These are phyloP conservation scores for Panaeolus cyanescens DNA, from an alignment of 768 basidiomycete species.

Conservation along the genomic window DNA sequence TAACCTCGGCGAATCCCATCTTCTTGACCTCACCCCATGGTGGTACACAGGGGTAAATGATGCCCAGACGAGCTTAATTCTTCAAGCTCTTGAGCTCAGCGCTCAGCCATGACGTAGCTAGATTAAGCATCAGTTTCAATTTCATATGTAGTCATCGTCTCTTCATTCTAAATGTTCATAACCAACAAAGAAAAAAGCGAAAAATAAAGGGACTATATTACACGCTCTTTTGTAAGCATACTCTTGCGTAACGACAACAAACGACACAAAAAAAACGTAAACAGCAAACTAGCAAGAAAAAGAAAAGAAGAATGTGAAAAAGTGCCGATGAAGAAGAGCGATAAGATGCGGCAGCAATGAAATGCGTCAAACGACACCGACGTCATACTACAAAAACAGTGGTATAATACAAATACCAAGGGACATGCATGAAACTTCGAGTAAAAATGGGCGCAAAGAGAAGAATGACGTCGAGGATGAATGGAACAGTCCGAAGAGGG, in stretches of 20 bases:
- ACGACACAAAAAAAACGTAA: not conserved
- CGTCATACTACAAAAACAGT: not conserved
- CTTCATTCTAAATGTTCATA: not conserved
- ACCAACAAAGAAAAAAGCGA: too few species aligned
- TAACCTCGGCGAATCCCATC: too few species aligned
- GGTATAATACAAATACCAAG: not conserved
- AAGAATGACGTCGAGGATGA: not conserved
- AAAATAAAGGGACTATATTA: not conserved
- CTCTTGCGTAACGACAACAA: not conserved
- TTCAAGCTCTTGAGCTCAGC: not conserved
- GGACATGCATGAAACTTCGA: not conserved
- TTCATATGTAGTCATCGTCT: not conserved
- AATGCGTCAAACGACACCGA: not conserved
- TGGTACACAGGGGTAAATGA: constrained; percentile 1
- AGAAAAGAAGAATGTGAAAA: too few species aligned
- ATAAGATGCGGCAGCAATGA: not conserved
- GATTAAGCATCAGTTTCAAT: not conserved
- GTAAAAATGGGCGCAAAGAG: not conserved
- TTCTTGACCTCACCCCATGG: too few species aligned
- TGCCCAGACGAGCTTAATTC: not conserved
- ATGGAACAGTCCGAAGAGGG: not conserved
- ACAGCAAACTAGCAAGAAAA: too few species aligned
- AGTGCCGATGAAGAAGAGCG: not conserved
- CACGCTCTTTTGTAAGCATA: not conserved
- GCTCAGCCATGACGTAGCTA: too few species aligned